phyloP scores from a whole-genome alignment of 2,329 filamentous ascomycete species.

The Akanthomyces uredinophilus region DNA sequence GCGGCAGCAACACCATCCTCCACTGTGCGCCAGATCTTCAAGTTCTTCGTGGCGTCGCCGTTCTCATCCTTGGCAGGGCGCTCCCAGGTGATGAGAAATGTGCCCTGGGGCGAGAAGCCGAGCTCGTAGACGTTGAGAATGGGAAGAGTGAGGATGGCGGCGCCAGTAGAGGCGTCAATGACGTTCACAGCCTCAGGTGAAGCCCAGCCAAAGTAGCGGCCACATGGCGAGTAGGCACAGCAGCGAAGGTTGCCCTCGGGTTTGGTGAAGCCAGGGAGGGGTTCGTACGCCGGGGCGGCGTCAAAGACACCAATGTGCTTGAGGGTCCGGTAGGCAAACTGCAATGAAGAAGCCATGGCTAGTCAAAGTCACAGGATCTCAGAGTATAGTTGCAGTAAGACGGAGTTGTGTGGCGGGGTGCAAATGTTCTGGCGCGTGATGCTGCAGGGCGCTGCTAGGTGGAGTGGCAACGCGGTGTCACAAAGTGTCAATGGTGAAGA shows the following conservation, averaged over 20 bases:
- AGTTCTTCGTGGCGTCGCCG: slow-evolving; percentile 89
- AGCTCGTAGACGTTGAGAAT: slow-evolving; percentile 88
- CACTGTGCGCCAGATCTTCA: slow-evolving; percentile 90
- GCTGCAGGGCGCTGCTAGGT: slow-evolving; percentile 12
- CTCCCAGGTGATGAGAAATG: slow-evolving; percentile 96
- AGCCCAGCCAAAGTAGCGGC: slow-evolving; percentile 94
- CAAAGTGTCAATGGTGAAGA: slow-evolving; percentile 3
- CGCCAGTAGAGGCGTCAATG: slow-evolving; percentile 72
- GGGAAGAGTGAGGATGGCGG: slow-evolving; percentile 67
- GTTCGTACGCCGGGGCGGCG: slow-evolving; percentile 81
- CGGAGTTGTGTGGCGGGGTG: slow-evolving; percentile 20
- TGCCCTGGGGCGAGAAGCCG: slow-evolving; percentile 87
- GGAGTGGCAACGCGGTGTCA: slow-evolving; percentile 1
- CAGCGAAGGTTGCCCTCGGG: slow-evolving; percentile 93
- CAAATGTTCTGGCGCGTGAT: slow-evolving; percentile 15
- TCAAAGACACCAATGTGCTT: slow-evolving; percentile 94
- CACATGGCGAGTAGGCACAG: slow-evolving; percentile 91
- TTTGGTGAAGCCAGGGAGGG: slow-evolving; percentile 75
- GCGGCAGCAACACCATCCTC: slow-evolving; percentile 59
- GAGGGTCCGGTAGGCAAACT: slow-evolving; percentile 95
- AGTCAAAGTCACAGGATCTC: slow-evolving; percentile 73
- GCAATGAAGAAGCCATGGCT: slow-evolving; percentile 90
- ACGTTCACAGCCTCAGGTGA: slow-evolving; percentile 81
- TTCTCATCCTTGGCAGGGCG: slow-evolving; percentile 86
- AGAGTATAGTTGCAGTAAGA: slow-evolving; percentile 16